Percentiles rank a stretch among this genome's conserved stretches.
Conservation (phyloP, 257 asterid genomes). For the Asclepias syriaca region DNA sequence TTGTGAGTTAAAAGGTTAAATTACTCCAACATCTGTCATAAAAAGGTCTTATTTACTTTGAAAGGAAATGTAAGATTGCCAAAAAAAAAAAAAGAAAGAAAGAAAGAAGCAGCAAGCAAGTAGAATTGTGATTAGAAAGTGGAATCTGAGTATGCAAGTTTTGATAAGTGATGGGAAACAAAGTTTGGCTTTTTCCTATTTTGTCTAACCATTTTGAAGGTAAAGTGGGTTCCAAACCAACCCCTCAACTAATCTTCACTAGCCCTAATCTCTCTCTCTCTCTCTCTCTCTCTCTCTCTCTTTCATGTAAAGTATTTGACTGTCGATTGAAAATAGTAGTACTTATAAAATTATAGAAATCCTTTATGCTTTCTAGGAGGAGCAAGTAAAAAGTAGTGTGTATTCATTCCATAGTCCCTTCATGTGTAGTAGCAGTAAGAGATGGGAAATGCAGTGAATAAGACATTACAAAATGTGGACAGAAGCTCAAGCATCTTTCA, state of each 20-base stretch:
- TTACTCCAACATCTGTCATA: no score
- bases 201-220: constrained; percentile 20
- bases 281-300: no score
- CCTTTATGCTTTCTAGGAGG: neutral
- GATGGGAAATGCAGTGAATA: constrained; percentile 18
- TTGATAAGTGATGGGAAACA: constrained; percentile 19
- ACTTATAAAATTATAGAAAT: no score
- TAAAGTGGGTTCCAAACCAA: constrained; percentile 22
- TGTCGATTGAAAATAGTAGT: no score
- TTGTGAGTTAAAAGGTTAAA: no score
- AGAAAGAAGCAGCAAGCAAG: no score
- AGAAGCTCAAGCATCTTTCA: constrained; percentile 31
- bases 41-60: neutral
- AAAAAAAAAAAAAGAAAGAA: neutral
- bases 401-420: no score
- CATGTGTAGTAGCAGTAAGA: no score
- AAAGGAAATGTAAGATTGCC: neutral
- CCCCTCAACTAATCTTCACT: constrained; percentile 9
- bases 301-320: no score
- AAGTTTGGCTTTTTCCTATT: constrained; percentile 18
- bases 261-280: no score
- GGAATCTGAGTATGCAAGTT: constrained; percentile 29
- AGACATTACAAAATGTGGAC: constrained; percentile 26
- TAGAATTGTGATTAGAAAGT: neutral
- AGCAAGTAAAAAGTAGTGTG: no score